Percentiles rank a stretch among this genome's conserved stretches.
Conservation (phyloP, 1,284 basidiomycete genomes). For the Meripilus lineatus region DNA sequence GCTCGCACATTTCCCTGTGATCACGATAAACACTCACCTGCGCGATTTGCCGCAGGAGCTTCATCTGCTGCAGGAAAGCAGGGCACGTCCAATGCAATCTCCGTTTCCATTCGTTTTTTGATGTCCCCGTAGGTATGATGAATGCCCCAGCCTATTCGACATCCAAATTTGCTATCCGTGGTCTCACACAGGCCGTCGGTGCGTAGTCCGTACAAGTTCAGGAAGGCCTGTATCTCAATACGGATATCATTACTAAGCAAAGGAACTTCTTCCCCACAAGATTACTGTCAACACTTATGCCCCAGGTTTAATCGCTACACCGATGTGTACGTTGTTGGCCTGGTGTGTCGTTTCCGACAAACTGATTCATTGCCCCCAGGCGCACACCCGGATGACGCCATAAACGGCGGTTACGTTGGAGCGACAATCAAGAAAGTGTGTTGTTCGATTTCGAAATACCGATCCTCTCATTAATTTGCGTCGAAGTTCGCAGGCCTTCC, state of each 20-base stretch:
- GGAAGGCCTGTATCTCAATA: too few relatives aligned
- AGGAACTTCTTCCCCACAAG: conserved; percentile 2
- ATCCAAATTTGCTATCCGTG: conserved; percentile 24
- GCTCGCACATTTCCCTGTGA: conserved; percentile 2
- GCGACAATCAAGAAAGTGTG: background rate
- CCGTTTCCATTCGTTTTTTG: background rate
- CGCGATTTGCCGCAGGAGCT: conserved; percentile 12
- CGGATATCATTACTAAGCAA: conserved; percentile 1
- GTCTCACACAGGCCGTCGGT: conserved; percentile 21
- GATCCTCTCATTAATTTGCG: background rate
- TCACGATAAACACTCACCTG: too few relatives aligned
- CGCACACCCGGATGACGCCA: conserved; percentile 15
- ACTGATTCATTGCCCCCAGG: conserved; percentile 1
- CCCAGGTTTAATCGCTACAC: conserved; percentile 5
- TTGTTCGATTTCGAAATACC: background rate
- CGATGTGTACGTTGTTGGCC: background rate
- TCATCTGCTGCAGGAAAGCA: conserved; percentile 15
- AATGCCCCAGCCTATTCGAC: conserved; percentile 7
- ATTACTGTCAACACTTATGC: conserved; percentile 8
- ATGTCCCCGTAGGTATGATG: background rate
- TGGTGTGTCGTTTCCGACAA: background rate
- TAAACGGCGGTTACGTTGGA: background rate
- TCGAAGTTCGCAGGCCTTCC: background rate
- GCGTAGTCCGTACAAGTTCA: too few relatives aligned
- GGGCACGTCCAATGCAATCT: background rate